A percentile compares a stretch with the other conserved stretches of the same genome.
Conservation (phyloP, 257 asterid species). For the Mentha longifolia region DNA sequence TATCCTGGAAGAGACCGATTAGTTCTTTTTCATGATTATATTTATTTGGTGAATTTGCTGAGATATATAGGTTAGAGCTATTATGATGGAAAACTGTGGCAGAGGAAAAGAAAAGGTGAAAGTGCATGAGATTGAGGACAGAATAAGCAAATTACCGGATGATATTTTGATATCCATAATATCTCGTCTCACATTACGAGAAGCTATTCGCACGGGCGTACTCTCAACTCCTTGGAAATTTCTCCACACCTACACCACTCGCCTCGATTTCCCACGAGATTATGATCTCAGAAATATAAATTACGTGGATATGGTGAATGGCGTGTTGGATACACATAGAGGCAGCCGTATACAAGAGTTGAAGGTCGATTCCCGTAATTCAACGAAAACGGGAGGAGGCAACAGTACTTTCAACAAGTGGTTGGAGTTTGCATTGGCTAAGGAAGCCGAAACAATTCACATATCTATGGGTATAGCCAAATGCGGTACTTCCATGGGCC, state of each 20-base stretch:
- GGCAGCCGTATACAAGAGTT: not conserved
- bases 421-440: slow-evolving; percentile 12
- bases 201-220: not conserved
- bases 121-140: too few relatives aligned
- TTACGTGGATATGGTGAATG: not conserved
- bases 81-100: too few relatives aligned
- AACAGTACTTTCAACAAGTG: not conserved
- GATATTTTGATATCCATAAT: not conserved
- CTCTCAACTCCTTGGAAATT: not conserved
- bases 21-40: too few relatives aligned
- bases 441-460: not conserved
- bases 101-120: too few relatives aligned
- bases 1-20: too few relatives aligned
- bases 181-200: not conserved
- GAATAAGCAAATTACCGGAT: not conserved
- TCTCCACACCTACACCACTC: not conserved
- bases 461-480: not conserved
- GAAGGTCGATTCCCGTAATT: not conserved
- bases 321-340: not conserved
- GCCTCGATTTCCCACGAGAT: not conserved
- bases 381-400: not conserved
- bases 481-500: too few relatives aligned
- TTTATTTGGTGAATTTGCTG: too few relatives aligned
- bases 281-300: not conserved
- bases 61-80: too few relatives aligned